These are phyloP conservation scores for Umbelopsis ramanniana DNA, from an alignment of 192 early-diverging fungal species.

Conservation along the genomic window DNA sequence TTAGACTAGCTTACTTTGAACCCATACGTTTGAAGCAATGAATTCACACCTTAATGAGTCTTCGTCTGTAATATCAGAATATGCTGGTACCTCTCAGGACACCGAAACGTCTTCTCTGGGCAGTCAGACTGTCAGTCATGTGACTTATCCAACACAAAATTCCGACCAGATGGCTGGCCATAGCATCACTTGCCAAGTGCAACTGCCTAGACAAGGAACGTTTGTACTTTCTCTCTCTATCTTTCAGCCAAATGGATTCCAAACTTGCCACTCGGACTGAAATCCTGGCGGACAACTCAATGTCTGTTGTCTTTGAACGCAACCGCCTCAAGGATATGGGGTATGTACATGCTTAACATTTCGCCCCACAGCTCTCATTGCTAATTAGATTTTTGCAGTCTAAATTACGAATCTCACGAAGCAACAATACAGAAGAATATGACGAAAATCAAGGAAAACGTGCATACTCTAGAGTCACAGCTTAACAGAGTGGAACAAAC, in stretches of 20 bases:
- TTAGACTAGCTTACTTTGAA: too few species aligned
- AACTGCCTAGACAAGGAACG: too few species aligned
- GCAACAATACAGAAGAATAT: slow-evolving; percentile 57
- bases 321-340: slow-evolving; percentile 50
- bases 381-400: slow-evolving; percentile 35
- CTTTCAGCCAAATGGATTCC: slow-evolving; percentile 32
- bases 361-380: background rate
- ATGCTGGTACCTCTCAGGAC: too few species aligned
- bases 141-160: too few species aligned
- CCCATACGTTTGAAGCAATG: too few species aligned
- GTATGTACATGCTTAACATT: background rate
- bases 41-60: too few species aligned
- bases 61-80: too few species aligned
- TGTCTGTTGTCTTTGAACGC: slow-evolving; percentile 57
- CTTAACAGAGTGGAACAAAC: slow-evolving; percentile 61
- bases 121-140: too few species aligned
- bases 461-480: slow-evolving; percentile 56
- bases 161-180: too few species aligned
- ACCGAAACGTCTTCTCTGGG: too few species aligned
- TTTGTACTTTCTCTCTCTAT: background rate
- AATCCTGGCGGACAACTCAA: slow-evolving; percentile 61
- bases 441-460: slow-evolving; percentile 51
- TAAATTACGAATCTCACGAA: slow-evolving; percentile 58
- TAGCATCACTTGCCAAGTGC: too few species aligned
- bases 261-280: slow-evolving; percentile 44